phyloP scores from a whole-genome alignment of 2,329 filamentous ascomycete species.

The Aspergillus ruber region DNA sequence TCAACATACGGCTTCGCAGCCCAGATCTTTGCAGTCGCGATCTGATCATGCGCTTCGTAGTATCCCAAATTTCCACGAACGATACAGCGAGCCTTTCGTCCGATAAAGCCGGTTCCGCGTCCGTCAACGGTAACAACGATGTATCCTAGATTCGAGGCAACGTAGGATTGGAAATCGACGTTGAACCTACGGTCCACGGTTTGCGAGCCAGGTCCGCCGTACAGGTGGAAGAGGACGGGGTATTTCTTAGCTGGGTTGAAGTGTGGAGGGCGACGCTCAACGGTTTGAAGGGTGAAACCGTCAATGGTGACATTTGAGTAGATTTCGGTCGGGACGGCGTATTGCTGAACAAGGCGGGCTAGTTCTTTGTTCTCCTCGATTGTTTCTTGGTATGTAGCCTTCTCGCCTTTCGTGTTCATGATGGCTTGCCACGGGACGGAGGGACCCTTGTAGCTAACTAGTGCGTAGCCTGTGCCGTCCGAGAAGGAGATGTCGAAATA shows the following conservation, averaged over 20 bases:
- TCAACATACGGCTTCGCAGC: constrained; percentile 78
- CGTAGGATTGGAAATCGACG: constrained; percentile 85
- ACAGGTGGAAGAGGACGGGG: constrained; percentile 89
- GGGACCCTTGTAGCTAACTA: constrained; percentile 80
- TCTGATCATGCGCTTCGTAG: constrained; percentile 84
- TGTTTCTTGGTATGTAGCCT: constrained; percentile 57
- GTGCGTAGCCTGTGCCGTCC: constrained; percentile 67
- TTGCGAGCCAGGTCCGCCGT: constrained; percentile 92
- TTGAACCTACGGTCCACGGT: constrained; percentile 71
- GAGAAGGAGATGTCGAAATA: constrained; percentile 86
- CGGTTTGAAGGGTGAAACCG: constrained; percentile 62
- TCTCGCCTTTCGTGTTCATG: constrained; percentile 69
- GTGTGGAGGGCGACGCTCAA: constrained; percentile 84
- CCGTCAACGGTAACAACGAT: constrained; percentile 92
- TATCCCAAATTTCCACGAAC: constrained; percentile 78
- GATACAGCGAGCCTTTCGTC: constrained; percentile 73
- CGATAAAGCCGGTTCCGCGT: constrained; percentile 84
- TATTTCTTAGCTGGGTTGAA: constrained; percentile 81
- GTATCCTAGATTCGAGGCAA: constrained; percentile 81
- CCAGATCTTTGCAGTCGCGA: constrained; percentile 81
- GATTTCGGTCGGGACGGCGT: constrained; percentile 74
- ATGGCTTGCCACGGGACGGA: constrained; percentile 87
- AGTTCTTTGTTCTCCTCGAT: constrained; percentile 74
- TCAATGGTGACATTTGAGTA: constrained; percentile 84
- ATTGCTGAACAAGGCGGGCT: constrained; percentile 60